Evolutionary conservation across 129 eudicot species (phyloP), one percentile per base, ranked within the genome.

Genomic region (Lactuca sativa): DNA sequence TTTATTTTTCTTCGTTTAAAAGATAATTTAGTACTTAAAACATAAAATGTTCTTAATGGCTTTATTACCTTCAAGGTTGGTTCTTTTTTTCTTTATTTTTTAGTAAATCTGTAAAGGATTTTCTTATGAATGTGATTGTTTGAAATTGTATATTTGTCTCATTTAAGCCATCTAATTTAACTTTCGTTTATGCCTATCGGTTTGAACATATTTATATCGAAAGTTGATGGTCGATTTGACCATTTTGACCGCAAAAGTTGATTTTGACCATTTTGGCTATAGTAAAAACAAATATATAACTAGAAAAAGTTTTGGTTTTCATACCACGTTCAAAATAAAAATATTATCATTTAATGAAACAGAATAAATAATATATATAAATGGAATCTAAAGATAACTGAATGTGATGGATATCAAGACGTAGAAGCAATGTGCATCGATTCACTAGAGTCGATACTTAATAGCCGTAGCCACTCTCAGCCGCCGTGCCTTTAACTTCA

Each of bases 81-180:
- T 55, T 81, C n/a, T 71, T 59, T 16, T 18, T 41, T 63, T 16
- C 13, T 21, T 38, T 59, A 30, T 14, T 9, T 60, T 69, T 16
- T 34, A 47, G 41, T 71, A 57, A 75, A 80, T 30, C 64, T 75
- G 84, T 75, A 75, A 80, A 75, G 66, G 64, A 47, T 59, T 16
- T 30, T 55, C 51, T 62, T 70, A 44, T 4, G 2, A 7, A 2
- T 36, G 8, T 34, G 49, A 61, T 61, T 0, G 43, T n/a, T 14
- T 60, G n/a, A 15, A 30, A 33, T 60, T 31, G 37, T 11, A 60
- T 60, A 60, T 11, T 5, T 11, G 7, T 58, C n/a, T 18, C 15
- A 59, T 16, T n/a, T 53, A 47, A 47, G 52, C 44, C 44, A 40
- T 6, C 8, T 40, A 40, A 4, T 7, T 40, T 40, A 40, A 40